Evolutionary conservation across 2,329 filamentous ascomycete species (phyloP).

Genomic region (Hypoxylon sp.): DNA sequence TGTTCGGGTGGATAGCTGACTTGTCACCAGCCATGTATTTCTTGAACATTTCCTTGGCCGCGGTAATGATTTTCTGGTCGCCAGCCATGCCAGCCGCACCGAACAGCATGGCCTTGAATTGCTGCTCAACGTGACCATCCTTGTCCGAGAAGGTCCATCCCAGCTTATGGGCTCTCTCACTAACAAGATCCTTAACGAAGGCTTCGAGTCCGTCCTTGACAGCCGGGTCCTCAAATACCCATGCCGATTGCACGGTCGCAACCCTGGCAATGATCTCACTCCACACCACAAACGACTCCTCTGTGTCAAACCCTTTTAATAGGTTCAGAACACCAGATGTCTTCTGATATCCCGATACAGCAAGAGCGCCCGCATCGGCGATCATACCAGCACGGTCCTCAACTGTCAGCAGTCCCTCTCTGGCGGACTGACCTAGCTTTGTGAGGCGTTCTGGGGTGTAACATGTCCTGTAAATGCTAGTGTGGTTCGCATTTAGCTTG

Average conservation of each 20-base stretch:
- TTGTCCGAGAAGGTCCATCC: conserved; percentile 89
- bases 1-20: conserved; percentile 89
- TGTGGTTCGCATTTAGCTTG: conserved; percentile 97
- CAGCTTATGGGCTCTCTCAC: conserved; percentile 83
- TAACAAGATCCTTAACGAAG: conserved; percentile 84
- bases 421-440: conserved; percentile 90
- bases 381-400: conserved; percentile 97
- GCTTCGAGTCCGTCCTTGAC: conserved; percentile 81
- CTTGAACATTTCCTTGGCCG: conserved; percentile 90
- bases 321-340: conserved; percentile 90
- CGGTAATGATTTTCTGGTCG: conserved; percentile 81
- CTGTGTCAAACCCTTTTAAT: conserved; percentile 85
- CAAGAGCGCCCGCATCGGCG: conserved; percentile 89
- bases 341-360: conserved; percentile 91
- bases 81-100: conserved; percentile 84
- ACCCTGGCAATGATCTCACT: conserved; percentile 88
- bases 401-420: conserved; percentile 81
- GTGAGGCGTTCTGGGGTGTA: conserved; percentile 86
- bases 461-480: conserved; percentile 89
- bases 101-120: conserved; percentile 95
- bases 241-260: conserved; percentile 82
- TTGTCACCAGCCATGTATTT: conserved; percentile 85
- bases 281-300: conserved; percentile 94
- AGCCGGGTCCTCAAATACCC: conserved; percentile 86
- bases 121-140: conserved; percentile 91